phyloP scores from a whole-genome alignment of 192 early-diverging fungal species.

The Coemansia guatemalensis region DNA sequence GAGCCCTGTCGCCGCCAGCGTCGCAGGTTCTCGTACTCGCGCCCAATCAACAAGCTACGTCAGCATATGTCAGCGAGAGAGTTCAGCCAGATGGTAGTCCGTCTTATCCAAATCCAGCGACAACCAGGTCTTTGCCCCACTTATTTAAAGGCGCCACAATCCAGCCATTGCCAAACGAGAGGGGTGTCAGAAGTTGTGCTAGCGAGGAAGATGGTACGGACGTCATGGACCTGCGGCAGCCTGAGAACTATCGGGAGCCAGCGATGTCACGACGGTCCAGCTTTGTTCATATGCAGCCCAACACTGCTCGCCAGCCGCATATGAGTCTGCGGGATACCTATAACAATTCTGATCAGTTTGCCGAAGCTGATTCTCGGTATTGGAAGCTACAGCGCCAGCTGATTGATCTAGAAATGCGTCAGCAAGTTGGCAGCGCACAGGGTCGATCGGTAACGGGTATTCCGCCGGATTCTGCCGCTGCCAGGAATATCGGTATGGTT shows the following conservation, averaged over 20 bases:
- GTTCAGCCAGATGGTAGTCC: too few species aligned
- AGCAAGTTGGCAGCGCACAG: conserved; percentile 15
- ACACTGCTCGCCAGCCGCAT: conserved; percentile 17
- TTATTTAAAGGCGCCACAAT: too few species aligned
- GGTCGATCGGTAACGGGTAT: neutral
- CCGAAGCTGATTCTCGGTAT: conserved; percentile 49
- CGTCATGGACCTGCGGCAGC: conserved; percentile 30
- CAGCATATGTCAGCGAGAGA: too few species aligned
- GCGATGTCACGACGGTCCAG: conserved; percentile 47
- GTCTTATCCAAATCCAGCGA: too few species aligned
- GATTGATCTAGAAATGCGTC: conserved; percentile 51
- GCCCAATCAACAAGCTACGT: too few species aligned
- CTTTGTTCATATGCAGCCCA: conserved; percentile 44
- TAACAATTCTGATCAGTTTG: conserved; percentile 40
- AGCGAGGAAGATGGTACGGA: conserved; percentile 3
- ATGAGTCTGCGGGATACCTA: conserved; percentile 9
- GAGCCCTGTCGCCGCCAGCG: conserved; percentile 9
- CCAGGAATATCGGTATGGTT: neutral
- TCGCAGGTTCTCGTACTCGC: neutral
- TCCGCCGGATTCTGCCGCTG: neutral
- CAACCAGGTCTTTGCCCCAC: too few species aligned
- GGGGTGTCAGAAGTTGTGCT: neutral
- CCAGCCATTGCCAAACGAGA: too few species aligned
- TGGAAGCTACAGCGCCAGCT: conserved; percentile 55
- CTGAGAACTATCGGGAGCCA: conserved; percentile 47